Conservation (phyloP, 345 rosid genomes). For the Gossypium longicalyx region DNA sequence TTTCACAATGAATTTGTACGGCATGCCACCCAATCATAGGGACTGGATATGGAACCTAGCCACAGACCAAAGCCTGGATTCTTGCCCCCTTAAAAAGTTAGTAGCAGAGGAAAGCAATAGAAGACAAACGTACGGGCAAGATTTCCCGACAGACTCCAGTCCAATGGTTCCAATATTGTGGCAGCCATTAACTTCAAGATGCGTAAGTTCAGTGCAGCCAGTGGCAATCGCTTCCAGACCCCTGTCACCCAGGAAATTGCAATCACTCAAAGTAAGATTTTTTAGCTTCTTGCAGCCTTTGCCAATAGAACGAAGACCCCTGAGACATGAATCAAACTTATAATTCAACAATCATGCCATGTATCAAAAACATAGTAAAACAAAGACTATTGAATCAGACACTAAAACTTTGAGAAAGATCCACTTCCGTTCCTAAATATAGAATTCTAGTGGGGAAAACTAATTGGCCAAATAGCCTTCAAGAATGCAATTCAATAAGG, state of each 20-base stretch:
- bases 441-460: not conserved
- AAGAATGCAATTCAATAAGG: not conserved
- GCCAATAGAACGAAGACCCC: slow-evolving; percentile 75
- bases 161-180: slow-evolving; percentile 82
- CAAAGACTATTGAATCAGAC: not conserved
- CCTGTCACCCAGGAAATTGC: slow-evolving; percentile 68
- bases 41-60: not conserved
- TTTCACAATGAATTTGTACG: not conserved
- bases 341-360: not conserved
- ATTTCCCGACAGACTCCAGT: slow-evolving; percentile 72
- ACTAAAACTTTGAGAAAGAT: not conserved
- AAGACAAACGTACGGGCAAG: slow-evolving; percentile 55
- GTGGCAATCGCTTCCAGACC: slow-evolving; percentile 77
- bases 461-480: not conserved
- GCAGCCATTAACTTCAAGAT: slow-evolving; percentile 91
- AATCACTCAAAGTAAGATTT: slow-evolving; percentile 69
- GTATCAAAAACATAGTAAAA: not conserved
- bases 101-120: not conserved
- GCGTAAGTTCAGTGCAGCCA: slow-evolving; percentile 72
- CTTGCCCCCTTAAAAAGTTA: not conserved
- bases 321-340: slow-evolving; percentile 31
- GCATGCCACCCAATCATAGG: not conserved
- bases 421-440: not conserved
- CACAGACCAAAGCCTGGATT: not conserved
- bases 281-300: slow-evolving; percentile 78